A percentile compares a stretch with the other conserved stretches of the same genome.
These are phyloP conservation scores for Talaromyces nanjingensis DNA, from an alignment of 495 filamentous ascomycete genomes.

Conservation along the genomic window DNA sequence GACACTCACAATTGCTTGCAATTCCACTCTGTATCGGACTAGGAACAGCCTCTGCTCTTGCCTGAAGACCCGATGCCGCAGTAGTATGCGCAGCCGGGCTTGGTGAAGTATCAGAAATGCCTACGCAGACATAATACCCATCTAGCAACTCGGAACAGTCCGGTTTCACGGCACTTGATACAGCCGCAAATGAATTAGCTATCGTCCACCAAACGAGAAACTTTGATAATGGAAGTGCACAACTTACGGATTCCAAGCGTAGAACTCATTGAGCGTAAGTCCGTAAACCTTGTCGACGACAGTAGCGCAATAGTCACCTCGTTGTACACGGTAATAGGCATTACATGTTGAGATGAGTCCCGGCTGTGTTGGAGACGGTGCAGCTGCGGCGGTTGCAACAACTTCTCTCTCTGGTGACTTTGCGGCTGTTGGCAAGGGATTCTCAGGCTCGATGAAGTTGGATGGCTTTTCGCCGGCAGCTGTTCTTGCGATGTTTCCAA, in stretches of 20 bases:
- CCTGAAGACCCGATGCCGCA: neutral
- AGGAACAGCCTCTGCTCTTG: constrained; percentile 9
- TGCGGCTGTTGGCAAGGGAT: neutral
- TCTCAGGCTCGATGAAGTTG: neutral
- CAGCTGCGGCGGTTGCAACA: constrained; percentile 12
- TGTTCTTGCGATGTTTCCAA: neutral
- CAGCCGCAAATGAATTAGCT: neutral
- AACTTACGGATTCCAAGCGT: constrained; percentile 15
- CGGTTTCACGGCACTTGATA: constrained; percentile 5
- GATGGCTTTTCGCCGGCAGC: neutral
- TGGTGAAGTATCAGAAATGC: constrained; percentile 8
- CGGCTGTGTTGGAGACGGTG: constrained; percentile 3
- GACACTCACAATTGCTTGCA: constrained; percentile 10
- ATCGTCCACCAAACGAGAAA: neutral
- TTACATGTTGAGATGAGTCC: neutral
- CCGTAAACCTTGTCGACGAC: constrained; percentile 12
- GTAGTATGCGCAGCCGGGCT: neutral
- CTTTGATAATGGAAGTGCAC: neutral
- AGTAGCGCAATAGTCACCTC: constrained; percentile 12
- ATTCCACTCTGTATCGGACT: constrained; percentile 14
- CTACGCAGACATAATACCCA: constrained; percentile 19
- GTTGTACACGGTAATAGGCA: constrained; percentile 8
- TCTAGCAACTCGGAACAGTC: constrained; percentile 35
- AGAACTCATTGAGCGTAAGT: constrained; percentile 14
- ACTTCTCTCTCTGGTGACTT: constrained; percentile 13